These are phyloP conservation scores for Monosporozyma solicola DNA, from an alignment of 805 yeast species.

Conservation along the genomic window DNA sequence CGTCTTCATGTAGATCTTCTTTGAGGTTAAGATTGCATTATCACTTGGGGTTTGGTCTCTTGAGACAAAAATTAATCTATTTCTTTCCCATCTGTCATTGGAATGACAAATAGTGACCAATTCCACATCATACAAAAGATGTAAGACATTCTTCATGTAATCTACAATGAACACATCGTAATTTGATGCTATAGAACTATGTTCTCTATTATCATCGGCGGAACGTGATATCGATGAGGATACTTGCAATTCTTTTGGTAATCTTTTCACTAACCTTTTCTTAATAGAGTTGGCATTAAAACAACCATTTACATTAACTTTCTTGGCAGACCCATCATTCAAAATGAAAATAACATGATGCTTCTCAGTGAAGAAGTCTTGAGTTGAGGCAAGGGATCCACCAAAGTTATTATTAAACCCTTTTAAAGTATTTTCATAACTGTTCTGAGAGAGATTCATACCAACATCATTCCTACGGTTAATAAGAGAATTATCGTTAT, in stretches of 20 bases:
- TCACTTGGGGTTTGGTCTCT: constrained; percentile 54
- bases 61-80: constrained; percentile 59
- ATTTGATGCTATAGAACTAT: background rate
- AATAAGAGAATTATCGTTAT: background rate
- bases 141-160: constrained; percentile 32
- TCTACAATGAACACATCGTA: constrained; percentile 59
- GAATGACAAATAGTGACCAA: constrained; percentile 77
- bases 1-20: constrained; percentile 32
- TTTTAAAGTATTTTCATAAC: constrained; percentile 2
- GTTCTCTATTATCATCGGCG: background rate
- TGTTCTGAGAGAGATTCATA: background rate
- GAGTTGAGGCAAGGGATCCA: constrained; percentile 6
- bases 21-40: constrained; percentile 49
- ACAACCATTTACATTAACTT: constrained; percentile 67
- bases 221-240: constrained; percentile 8
- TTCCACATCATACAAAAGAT: constrained; percentile 63
- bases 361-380: constrained; percentile 31
- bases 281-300: constrained; percentile 74
- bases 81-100: constrained; percentile 57
- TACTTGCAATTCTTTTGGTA: constrained; percentile 28
- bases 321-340: constrained; percentile 62
- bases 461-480: background rate
- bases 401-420: constrained; percentile 5
- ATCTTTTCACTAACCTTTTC: constrained; percentile 51
- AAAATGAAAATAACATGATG: constrained; percentile 56